Conservation (phyloP, 2,329 filamentous ascomycete genomes). For the Colletotrichum ledebouriae region DNA sequence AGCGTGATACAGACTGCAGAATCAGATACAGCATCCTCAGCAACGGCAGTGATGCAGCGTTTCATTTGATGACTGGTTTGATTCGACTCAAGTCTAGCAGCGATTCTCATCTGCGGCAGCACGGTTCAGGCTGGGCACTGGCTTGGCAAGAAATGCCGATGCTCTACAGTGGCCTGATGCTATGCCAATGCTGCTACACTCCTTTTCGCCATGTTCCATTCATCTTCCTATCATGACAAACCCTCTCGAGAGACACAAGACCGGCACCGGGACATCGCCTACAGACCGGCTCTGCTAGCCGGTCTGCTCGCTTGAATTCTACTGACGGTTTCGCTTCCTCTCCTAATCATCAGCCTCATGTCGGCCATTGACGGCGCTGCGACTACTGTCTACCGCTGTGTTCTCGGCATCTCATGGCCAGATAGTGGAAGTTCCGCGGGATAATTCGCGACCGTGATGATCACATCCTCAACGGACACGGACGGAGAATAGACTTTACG, state of each 20-base stretch:
- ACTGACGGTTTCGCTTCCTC: neutral
- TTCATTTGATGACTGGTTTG: constrained; percentile 3
- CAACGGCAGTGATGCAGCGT: constrained; percentile 18
- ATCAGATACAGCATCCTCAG: neutral
- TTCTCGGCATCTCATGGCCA: constrained; percentile 1
- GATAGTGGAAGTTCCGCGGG: constrained; percentile 18
- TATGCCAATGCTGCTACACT: constrained; percentile 13
- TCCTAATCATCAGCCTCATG: neutral
- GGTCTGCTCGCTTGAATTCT: constrained; percentile 16
- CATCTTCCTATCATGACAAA: neutral
- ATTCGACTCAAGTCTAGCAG: neutral
- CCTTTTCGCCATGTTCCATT: constrained; percentile 18
- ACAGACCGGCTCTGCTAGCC: constrained; percentile 13
- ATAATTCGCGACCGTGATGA: constrained; percentile 1
- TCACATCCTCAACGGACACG: constrained; percentile 19
- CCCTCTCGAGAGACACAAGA: constrained; percentile 3
- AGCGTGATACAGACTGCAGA: constrained; percentile 6
- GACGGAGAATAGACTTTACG: constrained; percentile 10
- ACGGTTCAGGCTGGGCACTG: constrained; percentile 26
- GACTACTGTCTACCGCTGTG: constrained; percentile 2
- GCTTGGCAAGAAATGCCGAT: constrained; percentile 23
- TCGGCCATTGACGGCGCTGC: neutral
- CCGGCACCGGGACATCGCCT: constrained; percentile 13
- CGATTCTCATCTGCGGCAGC: neutral
- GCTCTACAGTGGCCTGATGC: constrained; percentile 25